Evolutionary conservation across 1,139 yeast species (phyloP).

Genomic region (Kurtzmaniella natalensis): DNA sequence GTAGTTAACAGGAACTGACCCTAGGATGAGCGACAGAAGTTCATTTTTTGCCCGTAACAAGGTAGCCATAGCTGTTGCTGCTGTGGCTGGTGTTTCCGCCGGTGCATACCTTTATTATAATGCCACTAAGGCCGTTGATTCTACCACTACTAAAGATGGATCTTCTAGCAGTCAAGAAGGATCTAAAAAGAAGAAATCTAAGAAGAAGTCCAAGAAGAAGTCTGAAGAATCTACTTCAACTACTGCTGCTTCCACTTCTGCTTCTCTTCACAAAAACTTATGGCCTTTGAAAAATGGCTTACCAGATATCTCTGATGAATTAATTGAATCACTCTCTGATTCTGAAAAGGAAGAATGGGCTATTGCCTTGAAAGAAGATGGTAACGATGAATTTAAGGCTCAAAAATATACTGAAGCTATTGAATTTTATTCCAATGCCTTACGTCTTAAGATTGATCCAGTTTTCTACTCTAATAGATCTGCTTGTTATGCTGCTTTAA

Average conservation of each 20-base stretch:
- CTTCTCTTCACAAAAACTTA: constrained; percentile 13
- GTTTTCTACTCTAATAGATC: constrained; percentile 91
- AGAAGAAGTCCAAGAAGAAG: constrained; percentile 28
- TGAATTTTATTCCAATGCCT: constrained; percentile 72
- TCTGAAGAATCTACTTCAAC: constrained; percentile 14
- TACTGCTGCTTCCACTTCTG: constrained; percentile 10
- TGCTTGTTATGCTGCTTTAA: constrained; percentile 86
- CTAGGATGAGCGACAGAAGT: constrained; percentile 3
- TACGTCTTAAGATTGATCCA: constrained; percentile 72
- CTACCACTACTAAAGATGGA: constrained; percentile 13
- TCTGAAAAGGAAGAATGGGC: constrained; percentile 69
- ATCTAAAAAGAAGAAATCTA: constrained; percentile 29
- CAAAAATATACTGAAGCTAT: constrained; percentile 73
- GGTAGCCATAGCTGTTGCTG: constrained; percentile 54
- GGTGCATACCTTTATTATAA: constrained; percentile 58
- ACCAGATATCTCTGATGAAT: constrained; percentile 50
- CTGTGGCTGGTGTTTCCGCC: constrained; percentile 59
- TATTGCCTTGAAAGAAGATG: constrained; percentile 78
- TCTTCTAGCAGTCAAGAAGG: constrained; percentile 16
- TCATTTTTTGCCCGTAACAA: constrained; percentile 52
- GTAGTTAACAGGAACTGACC: no score
- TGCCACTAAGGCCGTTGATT: constrained; percentile 22
- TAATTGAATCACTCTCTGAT: constrained; percentile 42
- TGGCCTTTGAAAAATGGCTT: constrained; percentile 53
- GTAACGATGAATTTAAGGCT: constrained; percentile 72